Conservation (phyloP, 2,329 filamentous ascomycete genomes). For the Arthrinium phaeospermum region DNA sequence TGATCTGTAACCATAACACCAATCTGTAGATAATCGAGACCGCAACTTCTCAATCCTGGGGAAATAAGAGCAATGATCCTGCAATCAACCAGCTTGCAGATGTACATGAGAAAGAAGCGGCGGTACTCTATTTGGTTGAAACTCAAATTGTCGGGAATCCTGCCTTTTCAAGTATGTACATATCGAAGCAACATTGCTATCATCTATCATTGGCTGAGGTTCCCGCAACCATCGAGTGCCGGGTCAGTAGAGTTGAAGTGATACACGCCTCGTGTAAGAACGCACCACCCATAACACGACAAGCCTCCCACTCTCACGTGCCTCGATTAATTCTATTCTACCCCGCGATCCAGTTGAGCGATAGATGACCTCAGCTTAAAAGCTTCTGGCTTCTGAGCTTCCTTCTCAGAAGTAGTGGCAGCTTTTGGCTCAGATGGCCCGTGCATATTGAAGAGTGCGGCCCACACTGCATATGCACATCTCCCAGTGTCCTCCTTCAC, state of each 20-base stretch:
- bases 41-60: neutral
- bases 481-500: neutral
- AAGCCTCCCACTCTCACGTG: conserved; percentile 8
- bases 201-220: neutral
- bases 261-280: conserved; percentile 2
- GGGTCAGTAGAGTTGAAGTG: conserved; percentile 5
- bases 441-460: neutral
- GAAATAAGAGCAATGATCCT: neutral
- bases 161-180: neutral
- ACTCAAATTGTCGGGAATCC: neutral
- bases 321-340: neutral
- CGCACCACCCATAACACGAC: neutral
- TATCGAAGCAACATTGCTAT: neutral
- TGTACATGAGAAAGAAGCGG: neutral
- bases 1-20: neutral
- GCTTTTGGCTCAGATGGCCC: neutral
- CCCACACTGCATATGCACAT: conserved; percentile 10
- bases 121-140: neutral
- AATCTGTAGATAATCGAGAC: neutral
- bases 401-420: neutral
- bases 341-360: neutral
- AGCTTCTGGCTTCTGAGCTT: neutral
- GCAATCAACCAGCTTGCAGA: neutral
- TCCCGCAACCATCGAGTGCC: neutral
- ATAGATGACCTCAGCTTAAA: neutral